Evolutionary conservation across 768 basidiomycete genomes (phyloP), one percentile per base, ranked within the genome.

Genomic region (Gelatoporia subvermispora): DNA sequence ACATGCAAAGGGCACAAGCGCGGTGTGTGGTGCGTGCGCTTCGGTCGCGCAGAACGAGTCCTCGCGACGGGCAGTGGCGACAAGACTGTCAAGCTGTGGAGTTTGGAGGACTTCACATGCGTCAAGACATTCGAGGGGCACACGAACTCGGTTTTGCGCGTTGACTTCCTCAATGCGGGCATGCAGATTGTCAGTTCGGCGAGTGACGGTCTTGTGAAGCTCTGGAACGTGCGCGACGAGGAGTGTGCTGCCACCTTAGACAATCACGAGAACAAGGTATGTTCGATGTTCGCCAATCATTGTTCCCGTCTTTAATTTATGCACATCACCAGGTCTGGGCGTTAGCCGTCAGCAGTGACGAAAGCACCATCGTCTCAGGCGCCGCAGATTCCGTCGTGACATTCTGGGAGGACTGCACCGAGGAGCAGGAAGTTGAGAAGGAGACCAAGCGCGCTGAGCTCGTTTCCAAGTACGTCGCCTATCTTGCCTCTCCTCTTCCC

Each of bases 61-160:
- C 67, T 99, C 45, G 96, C 93, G 45, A 94, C 90, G 8, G 95
- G 91, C 35, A 95, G 93, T 53, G 93, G 93, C 3, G 96, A 99
- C 68, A 89, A 90, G 67, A 93, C 93, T 0, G 79, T 98, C 55
- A 91, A 87, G 65, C 68, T 99, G 25, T 99, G 96, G 96, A 93
- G 75, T 67, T 65, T 98, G 54, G 89, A 94, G 53, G 92, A 97
- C 62, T 96, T 85, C 67, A 81, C 89, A 21, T 99, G 96, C 65
- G 63, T 98, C 52, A 82, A 93, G 76, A 98, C 96, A 18, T 93
- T 98, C 59, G 96, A 99, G 69, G 96, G 96, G 0, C 96, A 99
- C 66, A 92, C 93, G 8, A 98, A 97, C 66, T 96, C 96, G 11
- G 93, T 99, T 25, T 68, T 99, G 45, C 73, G 94, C 44, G 90